Percentiles rank a stretch among this genome's conserved stretches.
phyloP scores from a whole-genome alignment of 169 alveolate species.

The Perkinsus marinus region DNA sequence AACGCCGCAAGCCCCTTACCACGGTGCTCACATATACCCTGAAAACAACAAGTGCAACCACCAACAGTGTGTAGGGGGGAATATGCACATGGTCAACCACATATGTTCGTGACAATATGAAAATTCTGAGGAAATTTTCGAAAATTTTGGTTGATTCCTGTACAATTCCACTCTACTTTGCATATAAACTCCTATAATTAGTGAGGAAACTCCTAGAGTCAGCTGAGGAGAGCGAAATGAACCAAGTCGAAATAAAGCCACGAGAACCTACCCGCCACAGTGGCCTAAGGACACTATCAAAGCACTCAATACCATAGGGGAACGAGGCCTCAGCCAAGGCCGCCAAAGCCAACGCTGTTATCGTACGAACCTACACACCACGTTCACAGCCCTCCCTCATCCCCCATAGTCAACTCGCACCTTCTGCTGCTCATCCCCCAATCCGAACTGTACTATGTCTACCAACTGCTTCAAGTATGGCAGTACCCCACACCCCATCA shows the following conservation, averaged over 20 bases:
- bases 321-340: constrained; percentile 99
- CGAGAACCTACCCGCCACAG: constrained; percentile 84
- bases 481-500: constrained; percentile 94
- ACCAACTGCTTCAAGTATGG: constrained; percentile 94
- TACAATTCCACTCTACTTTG: too few species aligned
- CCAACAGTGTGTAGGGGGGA: too few species aligned
- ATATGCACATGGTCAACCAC: too few species aligned
- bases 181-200: too few species aligned
- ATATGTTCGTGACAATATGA: too few species aligned
- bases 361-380: constrained; percentile 77
- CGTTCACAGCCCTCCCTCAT: background rate
- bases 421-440: constrained; percentile 81
- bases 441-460: constrained; percentile 88
- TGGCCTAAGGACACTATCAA: constrained; percentile 88
- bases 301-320: constrained; percentile 99
- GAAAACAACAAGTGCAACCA: background rate
- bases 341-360: constrained; percentile 95
- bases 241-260: too few species aligned
- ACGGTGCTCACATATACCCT: constrained; percentile 87
- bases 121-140: too few species aligned
- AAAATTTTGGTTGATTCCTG: too few species aligned
- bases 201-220: too few species aligned
- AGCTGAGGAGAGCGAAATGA: too few species aligned
- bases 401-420: background rate
- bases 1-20: constrained; percentile 95